These are phyloP conservation scores for Silybum marianum DNA, from an alignment of 129 eudicot genomes.

Conservation along the genomic window DNA sequence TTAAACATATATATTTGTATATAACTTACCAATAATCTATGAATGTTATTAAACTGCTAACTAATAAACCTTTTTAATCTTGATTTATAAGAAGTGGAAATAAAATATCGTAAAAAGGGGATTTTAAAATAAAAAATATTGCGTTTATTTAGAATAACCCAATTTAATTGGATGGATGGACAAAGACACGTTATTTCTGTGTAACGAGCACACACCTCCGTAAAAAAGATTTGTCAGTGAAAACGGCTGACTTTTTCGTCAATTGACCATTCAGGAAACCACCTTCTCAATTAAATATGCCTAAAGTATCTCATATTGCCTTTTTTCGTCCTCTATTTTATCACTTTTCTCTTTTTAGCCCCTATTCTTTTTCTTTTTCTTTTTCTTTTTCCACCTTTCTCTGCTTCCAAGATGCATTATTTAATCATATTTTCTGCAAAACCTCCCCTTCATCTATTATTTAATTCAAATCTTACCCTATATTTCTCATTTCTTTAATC, in stretches of 20 bases:
- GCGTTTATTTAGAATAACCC: too few relatives aligned
- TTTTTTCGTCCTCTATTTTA: slow-evolving; percentile 12
- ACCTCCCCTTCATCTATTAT: neutral
- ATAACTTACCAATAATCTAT: too few relatives aligned
- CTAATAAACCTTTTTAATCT: too few relatives aligned
- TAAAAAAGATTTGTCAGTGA: slow-evolving; percentile 27
- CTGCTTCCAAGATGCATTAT: slow-evolving; percentile 24
- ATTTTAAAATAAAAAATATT: too few relatives aligned
- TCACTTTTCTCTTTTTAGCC: slow-evolving; percentile 10
- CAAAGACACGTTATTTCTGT: slow-evolving; percentile 11
- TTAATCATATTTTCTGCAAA: slow-evolving; percentile 10
- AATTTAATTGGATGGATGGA: neutral
- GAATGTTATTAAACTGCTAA: too few relatives aligned
- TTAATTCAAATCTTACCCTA: slow-evolving; percentile 1
- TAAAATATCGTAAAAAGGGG: too few relatives aligned
- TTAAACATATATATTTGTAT: too few relatives aligned
- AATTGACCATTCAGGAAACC: slow-evolving; percentile 20
- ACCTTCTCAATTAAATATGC: slow-evolving; percentile 23
- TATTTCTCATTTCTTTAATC: slow-evolving; percentile 6
- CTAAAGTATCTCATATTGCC: slow-evolving; percentile 15
- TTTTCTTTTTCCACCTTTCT: slow-evolving; percentile 22
- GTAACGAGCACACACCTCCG: slow-evolving; percentile 24
- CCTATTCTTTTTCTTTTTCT: slow-evolving; percentile 25
- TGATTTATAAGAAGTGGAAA: too few relatives aligned
- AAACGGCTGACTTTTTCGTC: slow-evolving; percentile 34